These are phyloP conservation scores for Beauveria caledonica DNA, from an alignment of 2,329 filamentous ascomycete genomes.

Conservation along the genomic window DNA sequence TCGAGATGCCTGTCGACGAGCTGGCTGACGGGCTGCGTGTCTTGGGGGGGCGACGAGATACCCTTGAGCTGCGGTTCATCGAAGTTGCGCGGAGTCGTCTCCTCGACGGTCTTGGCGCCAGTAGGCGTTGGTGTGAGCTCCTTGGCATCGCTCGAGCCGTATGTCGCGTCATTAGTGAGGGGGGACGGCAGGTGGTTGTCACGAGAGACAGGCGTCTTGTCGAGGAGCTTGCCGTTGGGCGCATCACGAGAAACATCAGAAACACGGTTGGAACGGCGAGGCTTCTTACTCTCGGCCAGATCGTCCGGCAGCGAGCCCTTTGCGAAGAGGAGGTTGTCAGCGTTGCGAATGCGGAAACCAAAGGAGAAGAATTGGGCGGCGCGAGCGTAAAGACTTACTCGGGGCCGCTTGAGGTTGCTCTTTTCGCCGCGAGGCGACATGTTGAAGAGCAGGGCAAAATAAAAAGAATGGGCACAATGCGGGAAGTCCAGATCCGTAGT, in stretches of 20 bases:
- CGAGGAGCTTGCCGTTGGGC: slow-evolving; percentile 18
- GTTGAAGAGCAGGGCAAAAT: slow-evolving; percentile 15
- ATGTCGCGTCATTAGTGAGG: slow-evolving; percentile 51
- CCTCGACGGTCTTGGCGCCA: slow-evolving; percentile 48
- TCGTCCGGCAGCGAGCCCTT: slow-evolving; percentile 61
- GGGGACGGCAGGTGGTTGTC: slow-evolving; percentile 73
- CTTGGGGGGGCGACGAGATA: slow-evolving; percentile 57
- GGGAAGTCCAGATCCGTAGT: neutral
- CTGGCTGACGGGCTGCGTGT: slow-evolving; percentile 55
- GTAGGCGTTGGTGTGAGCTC: slow-evolving; percentile 66
- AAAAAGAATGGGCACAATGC: neutral
- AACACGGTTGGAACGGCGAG: slow-evolving; percentile 67
- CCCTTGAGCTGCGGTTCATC: slow-evolving; percentile 40
- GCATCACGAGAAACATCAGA: slow-evolving; percentile 24
- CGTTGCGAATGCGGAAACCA: slow-evolving; percentile 16
- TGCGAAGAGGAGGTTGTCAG: slow-evolving; percentile 5
- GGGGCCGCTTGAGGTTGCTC: slow-evolving; percentile 75
- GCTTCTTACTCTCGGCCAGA: slow-evolving; percentile 68
- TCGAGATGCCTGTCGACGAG: slow-evolving; percentile 63
- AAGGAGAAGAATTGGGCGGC: slow-evolving; percentile 5
- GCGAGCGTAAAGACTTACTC: slow-evolving; percentile 43
- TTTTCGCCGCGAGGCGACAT: slow-evolving; percentile 62
- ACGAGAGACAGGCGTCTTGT: slow-evolving; percentile 52
- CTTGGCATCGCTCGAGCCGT: slow-evolving; percentile 57
- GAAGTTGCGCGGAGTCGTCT: slow-evolving; percentile 39